Conservation (phyloP, 106 monocot species). For the Dendrobium huoshanense region DNA sequence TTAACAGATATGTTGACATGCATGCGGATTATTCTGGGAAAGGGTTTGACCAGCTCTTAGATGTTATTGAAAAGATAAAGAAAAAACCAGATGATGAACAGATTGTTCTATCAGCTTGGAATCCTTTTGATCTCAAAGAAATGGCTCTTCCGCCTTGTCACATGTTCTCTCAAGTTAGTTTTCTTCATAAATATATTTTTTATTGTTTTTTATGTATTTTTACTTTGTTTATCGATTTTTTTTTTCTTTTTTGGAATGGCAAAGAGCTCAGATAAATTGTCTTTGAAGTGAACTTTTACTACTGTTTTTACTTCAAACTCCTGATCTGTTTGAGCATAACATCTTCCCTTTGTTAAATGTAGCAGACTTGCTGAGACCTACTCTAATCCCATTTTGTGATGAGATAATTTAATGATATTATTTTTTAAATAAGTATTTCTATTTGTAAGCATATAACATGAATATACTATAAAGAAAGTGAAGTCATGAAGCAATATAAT, state of each 20-base stretch:
- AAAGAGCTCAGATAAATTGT: not conserved
- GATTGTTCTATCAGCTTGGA: conserved; percentile 92
- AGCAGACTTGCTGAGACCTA: not conserved
- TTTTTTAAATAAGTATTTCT: too few relatives aligned
- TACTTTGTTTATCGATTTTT: not conserved
- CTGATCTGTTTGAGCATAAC: not conserved
- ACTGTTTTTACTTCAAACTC: not conserved
- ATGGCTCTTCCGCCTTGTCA: conserved; percentile 99
- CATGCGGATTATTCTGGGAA: conserved; percentile 87
- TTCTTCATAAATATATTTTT: not conserved
- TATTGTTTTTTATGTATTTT: not conserved
- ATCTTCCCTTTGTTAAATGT: not conserved
- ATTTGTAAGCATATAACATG: too few relatives aligned
- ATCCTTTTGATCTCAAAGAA: conserved; percentile 88
- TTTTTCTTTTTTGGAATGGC: not conserved
- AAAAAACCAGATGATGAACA: conserved; percentile 90
- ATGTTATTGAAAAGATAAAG: conserved; percentile 89
- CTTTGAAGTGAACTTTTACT: not conserved
- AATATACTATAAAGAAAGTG: too few relatives aligned
- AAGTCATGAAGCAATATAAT: too few relatives aligned
- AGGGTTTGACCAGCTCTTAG: conserved; percentile 94
- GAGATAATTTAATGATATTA: too few relatives aligned
- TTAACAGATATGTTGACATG: conserved; percentile 75
- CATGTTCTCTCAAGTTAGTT: conserved; percentile 89
- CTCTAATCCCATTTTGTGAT: too few relatives aligned